Evolutionary conservation across 768 basidiomycete species (phyloP), one percentile per base, ranked within the genome.

Genomic region (Lactarius indigo): DNA sequence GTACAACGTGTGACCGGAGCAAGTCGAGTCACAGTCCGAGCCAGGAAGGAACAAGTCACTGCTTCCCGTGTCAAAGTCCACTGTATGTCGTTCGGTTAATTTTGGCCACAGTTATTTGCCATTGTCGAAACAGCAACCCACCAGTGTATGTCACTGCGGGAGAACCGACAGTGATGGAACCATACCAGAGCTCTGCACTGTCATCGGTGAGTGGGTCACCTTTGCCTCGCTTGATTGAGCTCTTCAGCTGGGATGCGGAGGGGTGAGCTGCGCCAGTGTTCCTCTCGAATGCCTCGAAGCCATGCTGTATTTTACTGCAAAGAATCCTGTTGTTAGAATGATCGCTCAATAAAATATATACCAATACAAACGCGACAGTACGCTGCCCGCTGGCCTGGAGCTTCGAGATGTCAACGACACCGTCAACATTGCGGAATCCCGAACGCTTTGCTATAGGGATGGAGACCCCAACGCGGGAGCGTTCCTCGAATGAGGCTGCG

Each of bases 41-140:
- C 67, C 65, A 10, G 81, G 79, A 35, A 83, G 69, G 72, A 76
- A 72, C 57, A 80, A 66, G 67, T 79, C 72, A 58, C 71, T 68
- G 44, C 70, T 71, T 1, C 73, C 74, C 3, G 73, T 81, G 70
- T 82, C 81, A 57, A 82, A 80, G 64, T 80, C 77, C 61, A 82
- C 74, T 61, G 50, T 55, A 55, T 6, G 26, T 26, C 18, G 2
- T 4, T 9, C 17, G 9, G 26, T 35, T 13, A 26, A 23, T 1
- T 9, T 47, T 15, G 30, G n/a, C 50, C 6, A 5, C 5, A 35
- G 10, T 13, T 13, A 28, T n/a, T 7, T 18, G 17, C 17, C 28
- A 28, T 26, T 4, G n/a, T 13, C 6, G 23, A 31, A n/a, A 59
- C n/a, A 2, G 20, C 8, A 2, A 20, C 28, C 10, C 17, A 58